Base-by-base conservation (phyloP, 805 yeast species). In the Nakazawaea molendinolei region DNA sequence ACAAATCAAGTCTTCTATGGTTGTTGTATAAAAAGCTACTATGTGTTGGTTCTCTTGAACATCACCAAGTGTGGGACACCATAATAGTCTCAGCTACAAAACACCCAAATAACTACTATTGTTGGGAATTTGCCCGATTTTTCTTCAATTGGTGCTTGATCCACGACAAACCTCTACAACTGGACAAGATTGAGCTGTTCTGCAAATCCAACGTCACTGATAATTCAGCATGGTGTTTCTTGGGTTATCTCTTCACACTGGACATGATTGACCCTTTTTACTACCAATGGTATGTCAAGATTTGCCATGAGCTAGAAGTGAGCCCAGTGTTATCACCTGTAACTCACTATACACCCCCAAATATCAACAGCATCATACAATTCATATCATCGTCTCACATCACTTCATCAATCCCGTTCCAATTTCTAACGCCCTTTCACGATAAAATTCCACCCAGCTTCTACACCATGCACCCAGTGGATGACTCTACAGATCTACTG, bases 51-150 rank as follows among this genome's bases (percentile, higher is more conserved):
- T n/a, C n/a, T n/a, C n/a, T n/a, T n/a, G 17, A 15, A 12, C 15
- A 9, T 22, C 15, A 8, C 8, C 28, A 27, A 25, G 17, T 42
- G 12, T 9, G 43, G 8, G 41, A 40, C 4, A 33, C 45, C 2
- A 55, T 70, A 1, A 36, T 54, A 2, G 33, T 32, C 7, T 66
- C 77, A 0, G 60, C 61, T 0, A 47, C 41, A 17, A 41, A 49
- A 9, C 79, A 72, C 44, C 65, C 65, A 8, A 46, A 60, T 28
- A 73, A 70, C 46, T 72, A 72, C 45, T 71, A 71, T 37, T 73
- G 76, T 0, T 61, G 69, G 62, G 47, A 53, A n/a, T 55, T 60
- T 39, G 53, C 67, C 4, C 51, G 67, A 20, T 52, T 58, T 52
- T 35, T 56, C 14, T 31, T 49, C 20, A 21, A 25, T 14, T 50